Evolutionary conservation across 176 grass and related monocot genomes (phyloP), one percentile per base, ranked within the genome.

Genomic region (Musa itinerans): DNA sequence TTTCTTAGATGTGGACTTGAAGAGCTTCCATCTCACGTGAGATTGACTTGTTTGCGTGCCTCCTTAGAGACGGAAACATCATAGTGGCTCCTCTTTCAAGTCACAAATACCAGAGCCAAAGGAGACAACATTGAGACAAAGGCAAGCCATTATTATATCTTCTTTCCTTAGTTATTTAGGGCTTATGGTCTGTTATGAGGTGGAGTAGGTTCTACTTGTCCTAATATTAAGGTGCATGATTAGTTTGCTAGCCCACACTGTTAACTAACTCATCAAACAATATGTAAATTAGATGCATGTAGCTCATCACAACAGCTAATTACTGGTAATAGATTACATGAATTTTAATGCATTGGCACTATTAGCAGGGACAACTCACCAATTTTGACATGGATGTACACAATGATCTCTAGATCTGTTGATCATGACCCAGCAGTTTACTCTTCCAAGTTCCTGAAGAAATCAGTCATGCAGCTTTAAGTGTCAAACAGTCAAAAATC

Each of bases 1-100:
- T 43, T 50, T 11, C 2, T 20, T 50, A 70, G 29, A 50, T 70
- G 68, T 70, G 15, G 43, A 50, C 43, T 70, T 21, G 34, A 50
- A 70, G 34, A 70, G 10, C 34, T 70, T 20, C 50, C 6, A 21
- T n/a, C 43, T 48, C 20, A 70, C 16, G 68, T 48, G 68, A 70
- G 16, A n/a, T n/a, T 52, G 6, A 51, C 10, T 10, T 70, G 9
- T 51, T 11, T 70, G 20, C 20, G 68, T 70, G 34, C 16, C 68
- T 70, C 68, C 7, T 52, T 21, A 6, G 29, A 17, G 16, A 70
- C 50, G 68, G 68, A 70, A 70, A 51, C 68, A 50, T 70, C 43
- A 70, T 51, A 48, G 15, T 70, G 68, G 17, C 68, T 70, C 68
- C 68, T 70, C 68, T 70, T 70, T 70, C 16, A 70, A 70, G 68